phyloP scores from a whole-genome alignment of 2,329 filamentous ascomycete species.

The Colletotrichum zoysiae region DNA sequence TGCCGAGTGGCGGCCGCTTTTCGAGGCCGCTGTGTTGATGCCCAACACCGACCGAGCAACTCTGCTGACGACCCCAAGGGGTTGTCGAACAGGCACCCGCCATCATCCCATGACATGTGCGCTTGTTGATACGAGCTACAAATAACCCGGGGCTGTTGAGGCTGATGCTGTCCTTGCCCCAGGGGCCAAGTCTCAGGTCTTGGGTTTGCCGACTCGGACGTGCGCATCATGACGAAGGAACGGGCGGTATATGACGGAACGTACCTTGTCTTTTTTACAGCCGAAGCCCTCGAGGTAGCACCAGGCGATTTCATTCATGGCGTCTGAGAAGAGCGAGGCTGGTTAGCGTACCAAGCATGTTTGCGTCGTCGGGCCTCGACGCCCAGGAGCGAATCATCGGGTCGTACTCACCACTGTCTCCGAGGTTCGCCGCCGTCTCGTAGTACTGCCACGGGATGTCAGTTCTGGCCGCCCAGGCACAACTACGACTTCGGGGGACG shows the following conservation, averaged over 20 bases:
- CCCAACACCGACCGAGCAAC: slow-evolving; percentile 50
- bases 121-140: slow-evolving; percentile 26
- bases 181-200: slow-evolving; percentile 6
- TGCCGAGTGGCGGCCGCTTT: slow-evolving; percentile 34
- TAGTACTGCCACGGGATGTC: slow-evolving; percentile 76
- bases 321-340: slow-evolving; percentile 68
- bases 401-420: slow-evolving; percentile 77
- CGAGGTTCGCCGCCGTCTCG: slow-evolving; percentile 95
- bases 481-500: background rate
- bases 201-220: slow-evolving; percentile 14
- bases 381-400: slow-evolving; percentile 7
- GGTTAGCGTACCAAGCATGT: slow-evolving; percentile 31
- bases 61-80: slow-evolving; percentile 9
- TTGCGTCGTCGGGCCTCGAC: slow-evolving; percentile 33
- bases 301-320: slow-evolving; percentile 97
- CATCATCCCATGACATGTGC: slow-evolving; percentile 39
- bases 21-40: slow-evolving; percentile 53
- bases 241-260: slow-evolving; percentile 55
- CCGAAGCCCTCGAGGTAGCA: slow-evolving; percentile 98
- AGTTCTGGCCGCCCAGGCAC: slow-evolving; percentile 17
- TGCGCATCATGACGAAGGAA: slow-evolving; percentile 38
- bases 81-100: background rate
- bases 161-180: slow-evolving; percentile 23
- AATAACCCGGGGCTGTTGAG: slow-evolving; percentile 17
- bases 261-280: slow-evolving; percentile 97